A percentile compares a stretch with the other conserved stretches of the same genome.
Evolutionary conservation across 495 filamentous ascomycete genomes (phyloP).

Genomic region (Penicillium maclennaniae): DNA sequence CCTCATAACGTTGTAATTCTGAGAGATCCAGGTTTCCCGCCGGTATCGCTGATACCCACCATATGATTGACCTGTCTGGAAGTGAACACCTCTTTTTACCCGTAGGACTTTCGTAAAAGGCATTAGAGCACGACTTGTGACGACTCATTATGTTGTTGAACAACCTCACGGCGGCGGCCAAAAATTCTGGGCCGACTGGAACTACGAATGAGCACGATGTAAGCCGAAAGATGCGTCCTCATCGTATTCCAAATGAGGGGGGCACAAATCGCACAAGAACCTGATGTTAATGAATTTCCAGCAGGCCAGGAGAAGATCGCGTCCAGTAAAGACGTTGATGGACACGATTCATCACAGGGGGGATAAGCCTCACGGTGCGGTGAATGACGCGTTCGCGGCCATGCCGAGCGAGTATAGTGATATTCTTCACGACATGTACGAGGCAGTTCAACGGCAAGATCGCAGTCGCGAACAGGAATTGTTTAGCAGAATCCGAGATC

Average conservation of each 20-base stretch:
- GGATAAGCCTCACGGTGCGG: neutral
- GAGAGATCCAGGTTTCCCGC: neutral
- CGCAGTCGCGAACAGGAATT: neutral
- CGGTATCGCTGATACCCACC: neutral
- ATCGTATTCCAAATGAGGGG: neutral
- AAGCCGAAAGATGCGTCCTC: neutral
- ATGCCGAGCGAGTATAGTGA: neutral
- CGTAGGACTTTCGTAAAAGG: neutral
- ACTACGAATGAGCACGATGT: neutral
- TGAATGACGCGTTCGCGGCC: neutral
- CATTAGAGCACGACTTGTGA: neutral
- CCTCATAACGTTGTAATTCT: neutral
- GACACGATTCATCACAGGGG: neutral
- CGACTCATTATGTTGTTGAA: neutral
- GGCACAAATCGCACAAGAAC: neutral
- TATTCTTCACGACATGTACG: neutral
- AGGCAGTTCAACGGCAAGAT: neutral
- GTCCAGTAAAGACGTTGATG: neutral
- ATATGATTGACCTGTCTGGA: neutral
- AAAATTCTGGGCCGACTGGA: neutral
- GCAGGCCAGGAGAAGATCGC: neutral
- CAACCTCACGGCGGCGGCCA: no score
- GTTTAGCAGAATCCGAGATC: neutral
- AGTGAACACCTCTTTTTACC: neutral
- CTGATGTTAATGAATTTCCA: neutral